A percentile compares a stretch with the other conserved stretches of the same genome.
Conservation (phyloP, 2,329 filamentous ascomycete species). For the Fusarium beomiforme region DNA sequence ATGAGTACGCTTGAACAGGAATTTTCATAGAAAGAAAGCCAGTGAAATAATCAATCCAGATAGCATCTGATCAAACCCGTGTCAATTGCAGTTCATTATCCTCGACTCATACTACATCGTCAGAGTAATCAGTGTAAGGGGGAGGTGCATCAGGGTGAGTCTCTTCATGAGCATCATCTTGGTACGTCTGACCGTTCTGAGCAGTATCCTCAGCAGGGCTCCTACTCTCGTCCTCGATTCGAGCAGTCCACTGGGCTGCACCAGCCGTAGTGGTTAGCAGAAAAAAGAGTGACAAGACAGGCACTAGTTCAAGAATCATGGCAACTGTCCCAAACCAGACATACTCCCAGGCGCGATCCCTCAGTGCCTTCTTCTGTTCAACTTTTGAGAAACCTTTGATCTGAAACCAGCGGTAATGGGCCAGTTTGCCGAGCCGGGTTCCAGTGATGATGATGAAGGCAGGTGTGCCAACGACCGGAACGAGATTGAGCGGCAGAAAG, state of each 20-base stretch:
- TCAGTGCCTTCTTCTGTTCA: slow-evolving; percentile 76
- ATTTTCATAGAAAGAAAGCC: not conserved
- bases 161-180: slow-evolving; percentile 24
- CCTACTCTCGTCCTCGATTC: slow-evolving; percentile 71
- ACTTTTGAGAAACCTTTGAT: slow-evolving; percentile 78
- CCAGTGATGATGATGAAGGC: slow-evolving; percentile 91
- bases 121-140: slow-evolving; percentile 47
- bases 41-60: not conserved
- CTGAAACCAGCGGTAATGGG: slow-evolving; percentile 91
- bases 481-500: slow-evolving; percentile 84
- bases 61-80: not conserved
- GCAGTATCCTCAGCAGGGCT: slow-evolving; percentile 19
- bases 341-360: slow-evolving; percentile 79
- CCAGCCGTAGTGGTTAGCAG: slow-evolving; percentile 87
- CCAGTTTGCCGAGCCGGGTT: slow-evolving; percentile 84
- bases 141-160: slow-evolving; percentile 37
- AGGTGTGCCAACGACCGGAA: slow-evolving; percentile 84
- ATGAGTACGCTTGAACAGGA: not conserved
- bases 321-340: slow-evolving; percentile 92
- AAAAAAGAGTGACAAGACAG: slow-evolving; percentile 93
- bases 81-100: not conserved
- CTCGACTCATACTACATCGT: slow-evolving; percentile 36
- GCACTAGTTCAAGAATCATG: slow-evolving; percentile 86
- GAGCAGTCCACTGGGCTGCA: slow-evolving; percentile 85
- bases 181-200: slow-evolving; percentile 7